A percentile compares a stretch with the other conserved stretches of the same genome.
Conservation (phyloP, 2,329 filamentous ascomycete genomes). For the Aspergillus sp. region DNA sequence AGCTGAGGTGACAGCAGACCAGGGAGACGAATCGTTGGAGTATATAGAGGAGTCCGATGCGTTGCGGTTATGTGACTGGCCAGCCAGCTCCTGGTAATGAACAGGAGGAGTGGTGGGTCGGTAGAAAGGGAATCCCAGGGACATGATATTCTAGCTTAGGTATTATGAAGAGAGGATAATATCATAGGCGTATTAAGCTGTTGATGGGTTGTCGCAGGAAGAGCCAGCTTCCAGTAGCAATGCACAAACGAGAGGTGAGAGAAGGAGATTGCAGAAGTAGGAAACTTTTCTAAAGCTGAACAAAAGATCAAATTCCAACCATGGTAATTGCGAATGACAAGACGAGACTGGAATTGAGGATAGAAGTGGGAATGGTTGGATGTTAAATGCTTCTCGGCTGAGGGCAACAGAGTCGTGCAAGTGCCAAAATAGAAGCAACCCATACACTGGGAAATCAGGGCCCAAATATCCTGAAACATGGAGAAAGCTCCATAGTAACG, state of each 20-base stretch:
- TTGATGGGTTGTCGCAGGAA: constrained; percentile 15
- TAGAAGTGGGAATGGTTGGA: constrained; percentile 33
- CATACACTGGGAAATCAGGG: constrained; percentile 22
- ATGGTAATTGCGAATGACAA: constrained; percentile 20
- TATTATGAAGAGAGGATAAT: background rate
- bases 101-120: constrained; percentile 47
- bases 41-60: constrained; percentile 66
- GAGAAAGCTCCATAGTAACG: constrained; percentile 34
- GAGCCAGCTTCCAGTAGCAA: constrained; percentile 23
- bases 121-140: constrained; percentile 43
- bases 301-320: constrained; percentile 20
- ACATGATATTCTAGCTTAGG: constrained; percentile 33
- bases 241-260: constrained; percentile 17
- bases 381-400: constrained; percentile 39
- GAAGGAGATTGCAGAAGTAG: constrained; percentile 3
- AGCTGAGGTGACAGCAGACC: constrained; percentile 66
- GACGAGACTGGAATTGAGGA: constrained; percentile 9
- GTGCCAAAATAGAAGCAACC: constrained; percentile 28
- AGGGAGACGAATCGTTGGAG: constrained; percentile 67
- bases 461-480: constrained; percentile 42
- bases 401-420: constrained; percentile 19
- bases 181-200: background rate
- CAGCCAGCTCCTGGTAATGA: constrained; percentile 33
- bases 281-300: constrained; percentile 18
- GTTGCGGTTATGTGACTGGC: constrained; percentile 57